These are phyloP conservation scores for Cucumis hystrix DNA, from an alignment of 306 rosid species.

Conservation along the genomic window DNA sequence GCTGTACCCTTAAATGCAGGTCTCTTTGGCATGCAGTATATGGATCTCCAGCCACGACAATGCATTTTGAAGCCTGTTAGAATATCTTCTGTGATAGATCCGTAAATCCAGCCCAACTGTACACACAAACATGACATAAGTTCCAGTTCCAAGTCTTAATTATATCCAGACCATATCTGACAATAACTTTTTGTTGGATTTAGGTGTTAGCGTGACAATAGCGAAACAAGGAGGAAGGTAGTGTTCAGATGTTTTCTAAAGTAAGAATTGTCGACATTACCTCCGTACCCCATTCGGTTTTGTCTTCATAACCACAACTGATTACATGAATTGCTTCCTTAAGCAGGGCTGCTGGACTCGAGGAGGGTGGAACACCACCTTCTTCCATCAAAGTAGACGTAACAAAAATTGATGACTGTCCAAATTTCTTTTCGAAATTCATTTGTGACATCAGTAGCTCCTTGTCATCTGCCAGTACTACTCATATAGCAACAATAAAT, in stretches of 20 bases:
- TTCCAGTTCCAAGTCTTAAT: background rate
- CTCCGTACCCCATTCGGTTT: conserved; percentile 95
- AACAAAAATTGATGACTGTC: conserved; percentile 86
- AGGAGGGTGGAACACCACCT: conserved; percentile 73
- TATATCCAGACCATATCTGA: background rate
- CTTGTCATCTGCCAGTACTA: conserved; percentile 65
- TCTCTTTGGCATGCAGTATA: conserved; percentile 77
- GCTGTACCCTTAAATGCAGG: conserved; percentile 97
- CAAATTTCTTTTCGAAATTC: conserved; percentile 85
- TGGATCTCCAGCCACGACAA: conserved; percentile 98
- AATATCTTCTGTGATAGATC: conserved; percentile 92
- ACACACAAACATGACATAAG: conserved; percentile 7
- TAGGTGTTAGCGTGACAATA: background rate
- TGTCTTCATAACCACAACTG: conserved; percentile 89
- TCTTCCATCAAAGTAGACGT: conserved; percentile 85
- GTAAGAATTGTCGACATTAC: conserved; percentile 26
- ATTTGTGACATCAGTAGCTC: conserved; percentile 78
- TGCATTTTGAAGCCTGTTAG: conserved; percentile 96
- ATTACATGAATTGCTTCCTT: conserved; percentile 94
- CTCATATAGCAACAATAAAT: conserved; percentile 1
- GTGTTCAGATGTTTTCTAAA: background rate
- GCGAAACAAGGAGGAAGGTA: background rate
- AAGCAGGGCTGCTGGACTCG: conserved; percentile 64
- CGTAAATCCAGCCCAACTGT: conserved; percentile 97
- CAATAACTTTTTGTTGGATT: background rate